Evolutionary conservation across 23 red algal genomes (phyloP).

Genomic region (Gracilaria domingensis): DNA sequence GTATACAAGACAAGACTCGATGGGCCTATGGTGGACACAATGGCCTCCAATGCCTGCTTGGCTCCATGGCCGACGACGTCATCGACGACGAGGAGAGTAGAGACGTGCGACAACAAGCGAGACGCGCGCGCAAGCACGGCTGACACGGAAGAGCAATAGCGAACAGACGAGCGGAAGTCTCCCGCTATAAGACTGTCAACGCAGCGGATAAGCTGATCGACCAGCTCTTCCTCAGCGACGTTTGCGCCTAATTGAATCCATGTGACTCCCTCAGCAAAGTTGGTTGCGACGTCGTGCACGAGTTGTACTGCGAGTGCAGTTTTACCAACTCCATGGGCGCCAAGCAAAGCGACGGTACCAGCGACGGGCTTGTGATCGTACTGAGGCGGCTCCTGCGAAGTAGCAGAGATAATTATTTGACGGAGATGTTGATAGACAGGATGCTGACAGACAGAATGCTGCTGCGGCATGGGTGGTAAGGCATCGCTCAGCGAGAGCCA

Average conservation of each 20-base stretch:
- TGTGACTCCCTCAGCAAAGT: constrained; percentile 56
- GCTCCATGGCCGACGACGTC: constrained; percentile 44
- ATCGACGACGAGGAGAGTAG: constrained; percentile 55
- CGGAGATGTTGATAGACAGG: constrained; percentile 3
- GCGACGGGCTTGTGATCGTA: not conserved
- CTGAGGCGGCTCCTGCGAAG: not conserved
- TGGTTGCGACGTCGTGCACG: constrained; percentile 50
- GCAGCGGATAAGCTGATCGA: constrained; percentile 61
- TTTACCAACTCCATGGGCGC: constrained; percentile 62
- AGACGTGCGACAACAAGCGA: constrained; percentile 55
- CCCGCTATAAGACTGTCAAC: constrained; percentile 63
- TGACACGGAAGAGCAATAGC: constrained; percentile 39
- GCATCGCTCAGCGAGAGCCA: constrained; percentile 58
- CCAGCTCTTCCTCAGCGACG: constrained; percentile 55
- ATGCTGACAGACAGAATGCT: constrained; percentile 34
- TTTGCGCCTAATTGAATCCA: constrained; percentile 70
- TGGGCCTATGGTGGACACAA: constrained; percentile 43
- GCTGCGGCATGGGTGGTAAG: constrained; percentile 59
- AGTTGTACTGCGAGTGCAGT: constrained; percentile 55
- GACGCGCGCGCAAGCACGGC: constrained; percentile 26
- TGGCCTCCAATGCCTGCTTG: constrained; percentile 47
- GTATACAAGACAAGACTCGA: constrained; percentile 50
- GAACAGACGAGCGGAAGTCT: constrained; percentile 64
- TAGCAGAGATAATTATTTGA: not conserved
- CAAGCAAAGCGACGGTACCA: constrained; percentile 37